phyloP scores from a whole-genome alignment of 345 rosid genomes.

The Noccaea bulbosa region DNA sequence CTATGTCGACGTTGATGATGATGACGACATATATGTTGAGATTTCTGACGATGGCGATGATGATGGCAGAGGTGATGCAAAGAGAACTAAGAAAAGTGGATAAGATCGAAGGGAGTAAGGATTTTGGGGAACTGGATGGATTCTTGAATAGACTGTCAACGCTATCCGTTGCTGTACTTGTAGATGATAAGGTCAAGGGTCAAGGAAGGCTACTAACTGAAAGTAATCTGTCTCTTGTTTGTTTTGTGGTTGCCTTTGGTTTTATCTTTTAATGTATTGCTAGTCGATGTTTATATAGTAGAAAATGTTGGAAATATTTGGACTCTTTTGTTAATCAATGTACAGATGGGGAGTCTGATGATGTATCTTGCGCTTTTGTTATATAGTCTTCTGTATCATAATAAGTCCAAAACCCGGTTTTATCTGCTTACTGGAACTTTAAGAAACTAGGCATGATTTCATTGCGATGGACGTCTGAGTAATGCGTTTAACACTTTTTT shows the following conservation, averaged over 20 bases:
- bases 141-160: constrained; percentile 75
- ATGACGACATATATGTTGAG: constrained; percentile 14
- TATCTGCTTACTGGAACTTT: background rate
- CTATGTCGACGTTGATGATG: constrained; percentile 14
- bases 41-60: constrained; percentile 50
- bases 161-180: constrained; percentile 63
- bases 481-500: background rate
- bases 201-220: constrained; percentile 52
- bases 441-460: constrained; percentile 9
- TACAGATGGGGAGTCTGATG: constrained; percentile 23
- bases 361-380: constrained; percentile 10
- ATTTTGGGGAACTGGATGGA: constrained; percentile 88
- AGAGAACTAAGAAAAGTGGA: constrained; percentile 53
- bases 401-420: background rate
- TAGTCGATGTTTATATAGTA: constrained; percentile 37
- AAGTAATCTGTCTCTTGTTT: constrained; percentile 33
- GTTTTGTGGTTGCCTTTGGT: constrained; percentile 35
- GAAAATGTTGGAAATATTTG: constrained; percentile 14
- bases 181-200: constrained; percentile 55
- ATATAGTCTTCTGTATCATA: constrained; percentile 6
- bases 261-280: constrained; percentile 26
- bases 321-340: constrained; percentile 22
- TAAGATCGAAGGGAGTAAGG: constrained; percentile 62
- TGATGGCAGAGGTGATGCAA: constrained; percentile 48
- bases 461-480: background rate